Percentiles rank a stretch among this genome's conserved stretches.
Conservation (phyloP, 2,329 filamentous ascomycete species). For the Aureobasidium pullulans region DNA sequence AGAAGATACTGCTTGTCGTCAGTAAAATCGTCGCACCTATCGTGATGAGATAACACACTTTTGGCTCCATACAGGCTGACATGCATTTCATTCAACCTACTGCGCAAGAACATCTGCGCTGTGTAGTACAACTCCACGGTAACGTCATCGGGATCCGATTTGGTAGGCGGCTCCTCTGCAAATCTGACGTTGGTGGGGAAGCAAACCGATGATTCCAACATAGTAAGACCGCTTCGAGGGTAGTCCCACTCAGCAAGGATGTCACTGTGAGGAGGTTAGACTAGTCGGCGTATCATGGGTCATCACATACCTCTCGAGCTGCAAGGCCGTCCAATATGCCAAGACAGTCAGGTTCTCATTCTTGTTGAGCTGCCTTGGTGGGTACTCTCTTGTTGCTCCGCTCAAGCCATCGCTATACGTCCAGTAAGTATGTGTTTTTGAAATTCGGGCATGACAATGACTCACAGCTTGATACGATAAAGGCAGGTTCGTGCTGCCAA, state of each 20-base stretch:
- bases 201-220: conserved; percentile 49
- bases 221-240: conserved; percentile 48
- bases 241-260: conserved; percentile 72
- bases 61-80: conserved; percentile 45
- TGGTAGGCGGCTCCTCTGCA: conserved; percentile 31
- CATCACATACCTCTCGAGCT: conserved; percentile 69
- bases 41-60: conserved; percentile 21
- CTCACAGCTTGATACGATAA: conserved; percentile 15
- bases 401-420: not conserved
- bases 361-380: conserved; percentile 19
- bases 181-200: not conserved
- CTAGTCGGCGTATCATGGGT: not conserved
- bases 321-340: conserved; percentile 88
- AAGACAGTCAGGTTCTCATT: conserved; percentile 42
- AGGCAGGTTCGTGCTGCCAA: conserved; percentile 18
- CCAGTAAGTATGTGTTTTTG: not conserved
- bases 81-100: conserved; percentile 49
- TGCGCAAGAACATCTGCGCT: conserved; percentile 54
- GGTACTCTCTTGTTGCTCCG: not conserved
- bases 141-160: conserved; percentile 25
- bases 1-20: not conserved
- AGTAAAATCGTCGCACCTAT: not conserved
- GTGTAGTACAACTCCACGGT: conserved; percentile 51
- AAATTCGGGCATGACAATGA: not conserved
- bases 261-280: conserved; percentile 50